A percentile compares a stretch with the other conserved stretches of the same genome.
phyloP scores from a whole-genome alignment of 495 filamentous ascomycete species.

The Glutinoglossum americanum region DNA sequence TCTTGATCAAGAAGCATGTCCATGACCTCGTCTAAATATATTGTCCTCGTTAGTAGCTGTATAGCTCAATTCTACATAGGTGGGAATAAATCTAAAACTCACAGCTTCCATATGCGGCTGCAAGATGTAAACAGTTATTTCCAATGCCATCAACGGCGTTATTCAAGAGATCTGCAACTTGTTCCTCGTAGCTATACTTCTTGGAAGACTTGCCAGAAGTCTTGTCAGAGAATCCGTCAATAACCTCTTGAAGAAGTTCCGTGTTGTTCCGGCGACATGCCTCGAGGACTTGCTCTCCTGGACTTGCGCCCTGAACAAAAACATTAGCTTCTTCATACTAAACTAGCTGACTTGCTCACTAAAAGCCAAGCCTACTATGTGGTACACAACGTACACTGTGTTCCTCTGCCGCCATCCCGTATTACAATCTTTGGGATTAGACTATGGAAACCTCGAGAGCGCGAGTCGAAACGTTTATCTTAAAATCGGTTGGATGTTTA shows the following conservation, averaged over 20 bases:
- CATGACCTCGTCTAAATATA: slow-evolving; percentile 60
- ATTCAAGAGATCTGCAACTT: slow-evolving; percentile 57
- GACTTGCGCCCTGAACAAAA: slow-evolving; percentile 51
- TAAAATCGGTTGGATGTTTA: background rate
- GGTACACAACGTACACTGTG: background rate
- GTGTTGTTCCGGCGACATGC: slow-evolving; percentile 83
- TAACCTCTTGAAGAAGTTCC: slow-evolving; percentile 47
- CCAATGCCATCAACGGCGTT: slow-evolving; percentile 63
- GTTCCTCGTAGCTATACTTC: slow-evolving; percentile 20
- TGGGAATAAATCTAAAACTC: slow-evolving; percentile 16
- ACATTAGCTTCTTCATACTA: slow-evolving; percentile 1
- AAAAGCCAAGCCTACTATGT: background rate
- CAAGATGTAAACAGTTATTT: slow-evolving; percentile 73
- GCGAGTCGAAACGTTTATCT: background rate
- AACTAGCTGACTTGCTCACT: background rate
- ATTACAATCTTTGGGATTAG: background rate
- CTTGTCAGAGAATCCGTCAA: slow-evolving; percentile 14
- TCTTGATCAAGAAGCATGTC: slow-evolving; percentile 86
- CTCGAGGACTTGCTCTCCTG: slow-evolving; percentile 71
- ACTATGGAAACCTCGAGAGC: background rate
- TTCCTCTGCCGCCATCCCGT: background rate
- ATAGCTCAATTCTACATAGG: background rate
- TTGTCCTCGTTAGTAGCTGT: background rate
- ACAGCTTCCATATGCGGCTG: slow-evolving; percentile 72
- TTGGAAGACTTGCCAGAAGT: slow-evolving; percentile 5